A percentile compares a stretch with the other conserved stretches of the same genome.
Conservation (phyloP, 2,329 filamentous ascomycete genomes). For the Catunica adiposa region DNA sequence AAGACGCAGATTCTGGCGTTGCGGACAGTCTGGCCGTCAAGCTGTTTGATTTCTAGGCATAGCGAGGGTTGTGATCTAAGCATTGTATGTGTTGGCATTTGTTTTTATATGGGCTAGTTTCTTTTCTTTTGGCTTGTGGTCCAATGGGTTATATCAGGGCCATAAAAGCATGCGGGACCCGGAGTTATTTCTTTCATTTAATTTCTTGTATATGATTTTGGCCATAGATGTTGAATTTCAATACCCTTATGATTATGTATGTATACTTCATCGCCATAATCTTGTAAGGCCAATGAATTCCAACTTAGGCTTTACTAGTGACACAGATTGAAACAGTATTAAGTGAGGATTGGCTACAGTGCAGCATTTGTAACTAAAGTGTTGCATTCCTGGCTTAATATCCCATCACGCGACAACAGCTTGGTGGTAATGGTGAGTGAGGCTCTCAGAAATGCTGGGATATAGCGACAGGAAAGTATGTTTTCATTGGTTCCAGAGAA, state of each 20-base stretch:
- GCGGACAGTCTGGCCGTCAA: conserved; percentile 41
- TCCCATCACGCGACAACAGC: neutral
- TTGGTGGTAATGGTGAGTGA: neutral
- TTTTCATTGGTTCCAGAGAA: neutral
- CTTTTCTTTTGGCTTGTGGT: neutral
- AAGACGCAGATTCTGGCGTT: conserved; percentile 29
- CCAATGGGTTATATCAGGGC: neutral
- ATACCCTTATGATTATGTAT: neutral
- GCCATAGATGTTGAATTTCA: conserved; percentile 1
- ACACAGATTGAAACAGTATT: neutral
- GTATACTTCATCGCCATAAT: too few species aligned
- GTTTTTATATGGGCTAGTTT: neutral
- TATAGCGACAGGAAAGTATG: neutral
- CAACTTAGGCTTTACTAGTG: too few species aligned
- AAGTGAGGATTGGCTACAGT: neutral
- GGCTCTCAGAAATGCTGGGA: too few species aligned
- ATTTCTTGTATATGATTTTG: neutral
- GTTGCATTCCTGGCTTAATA: neutral
- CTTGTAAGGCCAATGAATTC: too few species aligned
- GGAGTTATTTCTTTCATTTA: neutral
- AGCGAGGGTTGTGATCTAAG: neutral
- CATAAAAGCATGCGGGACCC: conserved; percentile 1
- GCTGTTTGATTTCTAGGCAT: conserved; percentile 41
- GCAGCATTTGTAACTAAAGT: neutral
- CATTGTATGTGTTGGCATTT: neutral